phyloP scores from a whole-genome alignment of 495 filamentous ascomycete species.

The Penicillium odoratum region DNA sequence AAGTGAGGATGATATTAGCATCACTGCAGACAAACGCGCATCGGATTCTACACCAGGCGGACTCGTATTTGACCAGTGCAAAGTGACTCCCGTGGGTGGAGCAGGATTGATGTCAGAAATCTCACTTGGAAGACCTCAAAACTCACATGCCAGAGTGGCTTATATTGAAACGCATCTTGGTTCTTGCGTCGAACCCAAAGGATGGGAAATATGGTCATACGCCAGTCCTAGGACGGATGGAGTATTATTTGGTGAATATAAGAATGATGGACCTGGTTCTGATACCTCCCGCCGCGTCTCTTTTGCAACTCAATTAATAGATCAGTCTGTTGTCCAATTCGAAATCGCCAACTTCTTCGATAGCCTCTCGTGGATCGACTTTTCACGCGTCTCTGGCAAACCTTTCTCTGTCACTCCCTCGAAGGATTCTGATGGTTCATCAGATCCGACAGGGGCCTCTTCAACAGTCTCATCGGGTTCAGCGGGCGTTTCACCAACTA shows the following conservation, averaged over 20 bases:
- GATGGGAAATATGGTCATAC: neutral
- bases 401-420: neutral
- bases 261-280: constrained; percentile 3
- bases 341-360: neutral
- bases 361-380: constrained; percentile 1
- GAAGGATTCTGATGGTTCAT: neutral
- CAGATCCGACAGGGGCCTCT: neutral
- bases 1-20: neutral
- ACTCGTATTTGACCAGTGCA: neutral
- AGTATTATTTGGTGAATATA: neutral
- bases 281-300: neutral
- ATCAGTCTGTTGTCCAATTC: neutral
- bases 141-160: constrained; percentile 1
- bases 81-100: neutral
- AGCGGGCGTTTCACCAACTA: neutral
- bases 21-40: neutral
- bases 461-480: neutral
- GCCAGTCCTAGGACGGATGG: neutral
- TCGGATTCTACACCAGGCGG: neutral
- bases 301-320: neutral
- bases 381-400: neutral
- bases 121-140: neutral
- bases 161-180: neutral
- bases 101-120: neutral
- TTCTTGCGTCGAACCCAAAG: neutral